These are phyloP conservation scores for Dryas octopetala DNA, from an alignment of 306 rosid genomes.

Conservation along the genomic window DNA sequence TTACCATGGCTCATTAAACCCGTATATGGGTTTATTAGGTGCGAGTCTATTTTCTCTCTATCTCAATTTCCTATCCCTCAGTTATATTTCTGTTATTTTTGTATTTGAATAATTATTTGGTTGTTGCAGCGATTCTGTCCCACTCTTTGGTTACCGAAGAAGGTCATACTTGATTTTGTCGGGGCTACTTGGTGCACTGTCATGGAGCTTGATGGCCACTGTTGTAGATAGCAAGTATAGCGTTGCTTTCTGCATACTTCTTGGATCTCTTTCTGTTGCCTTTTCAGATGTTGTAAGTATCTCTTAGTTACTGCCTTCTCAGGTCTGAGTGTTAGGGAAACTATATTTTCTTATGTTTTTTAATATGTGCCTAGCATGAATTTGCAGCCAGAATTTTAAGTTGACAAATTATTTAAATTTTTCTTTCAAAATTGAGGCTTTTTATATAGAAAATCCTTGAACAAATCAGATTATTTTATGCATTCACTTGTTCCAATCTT, in stretches of 20 bases:
- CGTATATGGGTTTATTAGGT: conserved; percentile 92
- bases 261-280: conserved; percentile 96
- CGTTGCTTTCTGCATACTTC: conserved; percentile 87
- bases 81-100: not conserved
- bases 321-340: not conserved
- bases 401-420: not conserved
- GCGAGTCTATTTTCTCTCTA: conserved; percentile 19
- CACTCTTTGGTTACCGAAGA: conserved; percentile 96
- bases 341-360: not conserved
- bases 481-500: not conserved
- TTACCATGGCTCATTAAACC: conserved; percentile 96
- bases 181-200: conserved; percentile 95
- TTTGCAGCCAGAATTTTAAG: not conserved
- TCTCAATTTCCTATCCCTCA: conserved; percentile 9
- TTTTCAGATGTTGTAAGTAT: conserved; percentile 97
- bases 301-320: conserved; percentile 14
- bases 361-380: not conserved
- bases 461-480: not conserved
- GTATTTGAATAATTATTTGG: conserved; percentile 17
- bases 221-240: conserved; percentile 72
- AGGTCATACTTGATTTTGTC: conserved; percentile 91
- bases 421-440: not conserved
- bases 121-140: conserved; percentile 84
- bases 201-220: conserved; percentile 93
- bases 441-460: not conserved